Conservation (phyloP, 2,329 filamentous ascomycete species). For the Bertia moriformis region DNA sequence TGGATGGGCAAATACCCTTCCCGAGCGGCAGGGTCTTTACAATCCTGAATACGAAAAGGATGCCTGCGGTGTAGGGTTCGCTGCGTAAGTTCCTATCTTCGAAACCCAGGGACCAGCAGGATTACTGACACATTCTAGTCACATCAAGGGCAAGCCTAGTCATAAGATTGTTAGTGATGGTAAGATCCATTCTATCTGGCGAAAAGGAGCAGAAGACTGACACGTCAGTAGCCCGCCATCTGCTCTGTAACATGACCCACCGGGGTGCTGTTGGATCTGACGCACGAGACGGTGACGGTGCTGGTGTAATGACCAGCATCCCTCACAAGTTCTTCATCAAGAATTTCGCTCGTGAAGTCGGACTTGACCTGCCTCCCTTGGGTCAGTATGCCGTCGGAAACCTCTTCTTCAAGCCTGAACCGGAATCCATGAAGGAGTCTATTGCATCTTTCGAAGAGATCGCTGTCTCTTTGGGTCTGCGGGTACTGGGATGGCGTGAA, state of each 20-base stretch:
- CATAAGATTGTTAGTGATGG: constrained; percentile 70
- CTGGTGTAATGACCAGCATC: constrained; percentile 68
- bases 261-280: constrained; percentile 65
- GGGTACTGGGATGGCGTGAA: constrained; percentile 90
- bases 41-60: constrained; percentile 65
- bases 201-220: neutral
- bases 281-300: constrained; percentile 62
- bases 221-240: constrained; percentile 38
- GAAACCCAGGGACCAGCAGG: neutral
- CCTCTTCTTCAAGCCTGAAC: constrained; percentile 65
- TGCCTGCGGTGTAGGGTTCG: constrained; percentile 68
- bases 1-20: constrained; percentile 1
- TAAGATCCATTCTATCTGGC: constrained; percentile 21
- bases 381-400: constrained; percentile 66
- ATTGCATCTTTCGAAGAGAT: constrained; percentile 56
- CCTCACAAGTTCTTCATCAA: constrained; percentile 68
- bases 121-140: constrained; percentile 22
- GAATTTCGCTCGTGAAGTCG: constrained; percentile 59
- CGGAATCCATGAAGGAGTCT: constrained; percentile 52
- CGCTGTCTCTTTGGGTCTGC: constrained; percentile 57
- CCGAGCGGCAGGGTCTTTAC: constrained; percentile 40
- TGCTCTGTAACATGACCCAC: constrained; percentile 73
- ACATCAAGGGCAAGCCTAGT: constrained; percentile 62
- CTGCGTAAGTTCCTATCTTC: constrained; percentile 39
- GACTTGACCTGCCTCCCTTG: constrained; percentile 49